These are phyloP conservation scores for Fusarium sp. DNA, from an alignment of 2,329 filamentous ascomycete genomes.

Conservation along the genomic window DNA sequence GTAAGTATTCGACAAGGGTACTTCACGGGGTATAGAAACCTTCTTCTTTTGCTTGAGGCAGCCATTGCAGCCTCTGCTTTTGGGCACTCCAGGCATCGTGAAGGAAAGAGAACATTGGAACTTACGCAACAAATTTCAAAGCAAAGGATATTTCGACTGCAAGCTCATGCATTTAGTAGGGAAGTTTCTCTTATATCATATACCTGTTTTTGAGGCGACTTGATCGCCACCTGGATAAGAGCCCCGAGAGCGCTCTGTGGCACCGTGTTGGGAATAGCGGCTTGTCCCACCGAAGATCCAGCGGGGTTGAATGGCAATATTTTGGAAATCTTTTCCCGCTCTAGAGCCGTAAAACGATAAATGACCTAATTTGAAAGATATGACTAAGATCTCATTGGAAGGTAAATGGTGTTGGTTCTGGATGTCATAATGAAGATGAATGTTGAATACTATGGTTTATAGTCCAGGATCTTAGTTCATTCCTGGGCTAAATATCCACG, in stretches of 20 bases:
- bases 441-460: too few relatives aligned
- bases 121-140: too few relatives aligned
- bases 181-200: not conserved
- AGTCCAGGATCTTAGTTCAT: too few relatives aligned
- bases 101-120: not conserved
- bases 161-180: not conserved
- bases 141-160: rapidly evolving
- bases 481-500: too few relatives aligned
- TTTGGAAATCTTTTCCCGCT: not conserved
- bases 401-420: too few relatives aligned
- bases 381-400: too few relatives aligned
- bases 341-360: not conserved
- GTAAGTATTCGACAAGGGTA: not conserved
- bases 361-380: too few relatives aligned
- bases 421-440: too few relatives aligned
- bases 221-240: conserved; percentile 2
- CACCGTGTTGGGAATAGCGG: conserved; percentile 27
- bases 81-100: conserved; percentile 64
- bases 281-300: conserved; percentile 8
- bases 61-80: conserved; percentile 62
- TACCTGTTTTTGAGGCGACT: not conserved
- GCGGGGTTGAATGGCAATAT: not conserved
- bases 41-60: conserved; percentile 68
- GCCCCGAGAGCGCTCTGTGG: conserved; percentile 9
- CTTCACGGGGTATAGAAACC: conserved; percentile 48